Evolutionary conservation across 108 stramenopile species (phyloP), one percentile per base, ranked within the genome.

Genomic region (Skeletonema grethae): DNA sequence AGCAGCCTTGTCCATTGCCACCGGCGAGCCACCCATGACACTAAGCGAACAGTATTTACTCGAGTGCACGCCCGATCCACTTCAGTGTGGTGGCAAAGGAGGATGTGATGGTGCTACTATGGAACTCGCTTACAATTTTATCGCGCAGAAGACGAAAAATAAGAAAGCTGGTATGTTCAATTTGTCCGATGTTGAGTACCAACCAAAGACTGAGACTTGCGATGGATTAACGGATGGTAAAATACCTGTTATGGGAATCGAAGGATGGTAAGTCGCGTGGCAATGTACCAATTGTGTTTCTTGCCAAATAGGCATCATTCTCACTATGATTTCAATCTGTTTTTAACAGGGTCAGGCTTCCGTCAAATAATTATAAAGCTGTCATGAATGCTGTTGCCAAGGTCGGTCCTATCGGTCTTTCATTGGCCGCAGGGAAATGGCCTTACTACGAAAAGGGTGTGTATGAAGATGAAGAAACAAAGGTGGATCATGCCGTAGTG

Each of bases 401-500:
- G 61, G 53, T 80, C 8, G 88, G 96, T 22, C 96, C 96, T 2
- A 38, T 97, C 31, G 93, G 76, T 18, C 82, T 95, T 9, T 68
- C 74, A 30, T 90, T 95, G 8, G 91, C 90, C 29, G 92, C 92
- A 7, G 35, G 43, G 11, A 61, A 65, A 0, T 96, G 96, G 96
- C 31, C 35, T 9, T 29, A 68, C 10, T 95, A 95, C 69, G 61
- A 82, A 29, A 59, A 70, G 20, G 94, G 94, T 10, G 70, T 90
- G 39, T 90, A 76, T 61, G 60, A 63, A 29, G 63, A n/a, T 65
- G 53, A 56, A 7, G 76, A 13, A 0, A 77, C 77, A 11, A 83
- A 83, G 69, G 69, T 97, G 30, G 86, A 96, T 68, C 97, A 97
- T 68, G 90, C 86, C 48, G 95, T 97, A 15, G 79, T 90, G 9